Percentiles rank a stretch among this genome's conserved stretches.
Evolutionary conservation across 495 filamentous ascomycete genomes (phyloP).

Genomic region (Acidiella bohemica): DNA sequence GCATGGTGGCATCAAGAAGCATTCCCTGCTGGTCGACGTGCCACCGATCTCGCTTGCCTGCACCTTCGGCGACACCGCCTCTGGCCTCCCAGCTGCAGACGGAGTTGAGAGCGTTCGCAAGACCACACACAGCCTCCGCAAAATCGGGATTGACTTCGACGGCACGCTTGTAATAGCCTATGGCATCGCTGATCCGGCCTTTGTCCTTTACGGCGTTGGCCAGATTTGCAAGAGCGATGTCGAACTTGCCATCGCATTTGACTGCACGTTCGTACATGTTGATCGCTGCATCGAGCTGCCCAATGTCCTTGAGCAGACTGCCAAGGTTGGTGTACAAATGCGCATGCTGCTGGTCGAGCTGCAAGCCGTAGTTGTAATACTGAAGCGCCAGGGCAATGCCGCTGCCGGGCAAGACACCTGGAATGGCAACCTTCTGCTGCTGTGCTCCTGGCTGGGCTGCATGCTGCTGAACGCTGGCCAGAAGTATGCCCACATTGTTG

Average conservation of each 20-base stretch:
- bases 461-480: slow-evolving; percentile 89
- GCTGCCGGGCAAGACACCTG: slow-evolving; percentile 72
- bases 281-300: slow-evolving; percentile 80
- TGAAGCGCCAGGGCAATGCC: slow-evolving; percentile 78
- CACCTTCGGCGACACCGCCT: slow-evolving; percentile 63
- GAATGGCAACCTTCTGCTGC: slow-evolving; percentile 41
- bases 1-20: slow-evolving; percentile 57
- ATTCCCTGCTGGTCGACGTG: slow-evolving; percentile 82
- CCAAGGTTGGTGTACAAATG: slow-evolving; percentile 96
- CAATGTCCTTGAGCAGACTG: slow-evolving; percentile 91
- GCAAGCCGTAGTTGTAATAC: slow-evolving; percentile 89
- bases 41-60: slow-evolving; percentile 74
- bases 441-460: slow-evolving; percentile 28
- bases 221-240: slow-evolving; percentile 92
- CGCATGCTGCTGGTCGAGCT: slow-evolving; percentile 80
- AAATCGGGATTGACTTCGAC: slow-evolving; percentile 88
- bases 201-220: slow-evolving; percentile 98
- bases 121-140: slow-evolving; percentile 89
- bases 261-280: slow-evolving; percentile 97
- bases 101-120: slow-evolving; percentile 92
- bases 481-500: slow-evolving; percentile 94
- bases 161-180: slow-evolving; percentile 79
- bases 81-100: slow-evolving; percentile 92
- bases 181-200: slow-evolving; percentile 82
- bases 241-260: slow-evolving; percentile 77